phyloP scores from a whole-genome alignment of 345 rosid genomes.

The Geranium rotundifolium region DNA sequence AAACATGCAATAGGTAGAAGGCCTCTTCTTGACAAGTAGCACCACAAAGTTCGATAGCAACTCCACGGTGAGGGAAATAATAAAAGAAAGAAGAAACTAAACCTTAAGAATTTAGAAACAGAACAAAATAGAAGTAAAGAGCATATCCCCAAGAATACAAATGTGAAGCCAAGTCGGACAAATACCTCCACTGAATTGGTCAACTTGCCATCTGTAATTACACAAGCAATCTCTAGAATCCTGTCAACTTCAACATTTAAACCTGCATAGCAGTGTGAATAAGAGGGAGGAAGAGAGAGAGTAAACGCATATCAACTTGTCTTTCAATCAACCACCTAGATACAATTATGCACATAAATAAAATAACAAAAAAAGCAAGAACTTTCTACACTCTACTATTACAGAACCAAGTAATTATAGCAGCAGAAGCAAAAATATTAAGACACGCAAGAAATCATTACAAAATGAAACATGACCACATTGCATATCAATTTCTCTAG shows the following conservation, averaged over 20 bases:
- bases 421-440: not conserved
- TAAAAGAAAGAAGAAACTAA: not conserved
- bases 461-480: not conserved
- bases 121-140: not conserved
- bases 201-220: slow-evolving; percentile 72
- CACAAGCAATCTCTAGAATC: slow-evolving; percentile 91
- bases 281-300: slow-evolving; percentile 8
- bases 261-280: slow-evolving; percentile 34
- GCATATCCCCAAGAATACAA: not conserved
- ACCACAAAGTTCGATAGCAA: not conserved
- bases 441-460: not conserved
- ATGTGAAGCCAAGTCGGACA: not conserved
- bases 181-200: slow-evolving; percentile 64
- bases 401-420: not conserved
- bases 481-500: no score
- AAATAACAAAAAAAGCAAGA: not conserved
- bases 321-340: no score
- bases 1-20: no score
- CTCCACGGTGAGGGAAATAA: no score
- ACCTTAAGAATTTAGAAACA: no score
- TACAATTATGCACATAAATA: no score
- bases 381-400: not conserved
- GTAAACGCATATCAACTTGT: not conserved
- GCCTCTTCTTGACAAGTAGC: not conserved
- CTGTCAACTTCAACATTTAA: slow-evolving; percentile 67